Base-by-base conservation (phyloP, 164 flowering plant genomes). In the Piper betle region DNA sequence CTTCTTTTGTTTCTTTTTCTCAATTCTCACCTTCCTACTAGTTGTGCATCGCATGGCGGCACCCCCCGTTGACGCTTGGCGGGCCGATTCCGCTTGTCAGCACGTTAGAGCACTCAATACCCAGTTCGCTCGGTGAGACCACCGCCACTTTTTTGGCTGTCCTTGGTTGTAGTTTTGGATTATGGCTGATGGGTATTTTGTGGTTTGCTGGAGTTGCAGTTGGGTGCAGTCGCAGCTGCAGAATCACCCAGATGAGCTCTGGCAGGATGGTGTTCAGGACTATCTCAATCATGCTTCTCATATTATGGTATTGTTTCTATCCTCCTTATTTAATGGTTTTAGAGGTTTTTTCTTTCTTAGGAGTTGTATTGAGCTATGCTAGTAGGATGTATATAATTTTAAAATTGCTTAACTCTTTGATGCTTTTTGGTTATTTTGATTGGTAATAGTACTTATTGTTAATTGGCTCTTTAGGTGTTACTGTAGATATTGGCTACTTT, bases 181-280 rank as follows among this genome's bases (percentile, higher is more conserved):
- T 10, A 13, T 6, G 38, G 33, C 15, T 62, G 18, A 18, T 54
- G 43, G 15, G 50, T 38, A 17, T 53, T 37, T 38, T 53, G 10
- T 5, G n/a, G 40, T 43, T 18, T 61, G 53, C 60, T 10, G 4
- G 63, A 33, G 71, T 66, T 52, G 62, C 85, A 93, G 99, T 66
- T 93, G 99, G 97, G 87, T 93, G 66, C 96, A 90, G 64, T 59
- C 72, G 57, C 97, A 93, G 63, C 68, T 93, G 63, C 80, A 80
- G 66, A 80, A 84, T 68, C 95, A 88, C 64, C 96, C 97, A 11
- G 91, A 93, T 76, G 99, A 88, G 69, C 95, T 93, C 71, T 93
- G 99, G 99, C 86, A 86, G 76, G 99, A 86, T 77, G 99, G 97
- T 17, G 78, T 82, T 25, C 79, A 72, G 41, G 96, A 88, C 71